A percentile compares a stretch with the other conserved stretches of the same genome.
phyloP scores from a whole-genome alignment of 2,329 filamentous ascomycete genomes.

The Aspergillus nomiae region DNA sequence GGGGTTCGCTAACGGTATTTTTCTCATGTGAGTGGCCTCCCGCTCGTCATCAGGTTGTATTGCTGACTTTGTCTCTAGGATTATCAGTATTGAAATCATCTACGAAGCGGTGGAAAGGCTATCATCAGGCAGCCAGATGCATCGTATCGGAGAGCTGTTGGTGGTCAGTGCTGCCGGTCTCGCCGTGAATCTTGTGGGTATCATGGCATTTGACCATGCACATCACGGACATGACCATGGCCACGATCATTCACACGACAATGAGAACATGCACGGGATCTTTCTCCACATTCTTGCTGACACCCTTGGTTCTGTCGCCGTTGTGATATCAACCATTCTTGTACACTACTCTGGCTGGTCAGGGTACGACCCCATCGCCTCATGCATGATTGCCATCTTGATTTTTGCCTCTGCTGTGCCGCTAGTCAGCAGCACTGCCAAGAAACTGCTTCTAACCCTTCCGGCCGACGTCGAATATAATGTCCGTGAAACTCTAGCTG shows the following conservation, averaged over 20 bases:
- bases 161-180: slow-evolving; percentile 85
- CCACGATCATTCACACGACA: slow-evolving; percentile 64
- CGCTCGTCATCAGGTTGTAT: neutral
- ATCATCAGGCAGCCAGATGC: slow-evolving; percentile 78
- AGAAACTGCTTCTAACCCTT: slow-evolving; percentile 78
- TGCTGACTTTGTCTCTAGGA: slow-evolving; percentile 50
- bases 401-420: slow-evolving; percentile 93
- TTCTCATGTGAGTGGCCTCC: slow-evolving; percentile 69
- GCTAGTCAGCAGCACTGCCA: slow-evolving; percentile 80
- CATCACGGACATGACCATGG: slow-evolving; percentile 54
- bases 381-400: slow-evolving; percentile 86
- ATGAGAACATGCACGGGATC: slow-evolving; percentile 98
- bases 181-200: slow-evolving; percentile 87
- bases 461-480: slow-evolving; percentile 85
- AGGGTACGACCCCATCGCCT: slow-evolving; percentile 92
- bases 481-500: slow-evolving; percentile 80
- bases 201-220: slow-evolving; percentile 77
- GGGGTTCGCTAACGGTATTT: slow-evolving; percentile 94
- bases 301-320: slow-evolving; percentile 88
- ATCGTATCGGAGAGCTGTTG: slow-evolving; percentile 81
- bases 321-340: slow-evolving; percentile 86
- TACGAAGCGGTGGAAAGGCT: slow-evolving; percentile 91
- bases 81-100: slow-evolving; percentile 94
- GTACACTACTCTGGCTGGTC: slow-evolving; percentile 88
- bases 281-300: slow-evolving; percentile 95